Evolutionary conservation across 2,329 filamentous ascomycete species (phyloP).

Genomic region (Ascosphaera pollenicola): DNA sequence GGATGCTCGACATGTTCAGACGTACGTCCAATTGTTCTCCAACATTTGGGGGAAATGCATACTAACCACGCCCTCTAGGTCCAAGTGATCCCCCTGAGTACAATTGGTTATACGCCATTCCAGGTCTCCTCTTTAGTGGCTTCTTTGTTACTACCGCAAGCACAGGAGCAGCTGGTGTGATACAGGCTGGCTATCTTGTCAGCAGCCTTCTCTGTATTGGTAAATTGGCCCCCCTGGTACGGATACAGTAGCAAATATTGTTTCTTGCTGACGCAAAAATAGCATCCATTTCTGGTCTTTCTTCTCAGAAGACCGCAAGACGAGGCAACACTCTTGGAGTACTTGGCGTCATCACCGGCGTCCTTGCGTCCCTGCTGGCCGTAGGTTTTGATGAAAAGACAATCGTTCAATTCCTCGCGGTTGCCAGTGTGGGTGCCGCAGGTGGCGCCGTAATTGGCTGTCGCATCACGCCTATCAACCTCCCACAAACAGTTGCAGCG

Average conservation of each 20-base stretch:
- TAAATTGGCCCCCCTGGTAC: slow-evolving; percentile 3
- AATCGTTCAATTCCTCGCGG: slow-evolving; percentile 53
- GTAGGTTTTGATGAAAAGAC: slow-evolving; percentile 63
- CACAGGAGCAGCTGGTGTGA: slow-evolving; percentile 62
- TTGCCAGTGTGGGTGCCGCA: slow-evolving; percentile 50
- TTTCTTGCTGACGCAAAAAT: slow-evolving; percentile 1
- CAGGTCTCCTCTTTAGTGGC: slow-evolving; percentile 54
- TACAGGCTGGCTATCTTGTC: slow-evolving; percentile 71
- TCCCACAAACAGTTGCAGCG: slow-evolving; percentile 75
- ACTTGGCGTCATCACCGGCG: slow-evolving; percentile 61
- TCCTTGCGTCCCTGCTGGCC: slow-evolving; percentile 60
- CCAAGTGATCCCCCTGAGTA: slow-evolving; percentile 76
- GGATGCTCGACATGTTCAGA: slow-evolving; percentile 86
- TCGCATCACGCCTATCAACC: slow-evolving; percentile 66
- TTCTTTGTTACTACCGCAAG: slow-evolving; percentile 61
- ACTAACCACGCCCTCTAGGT: slow-evolving; percentile 26
- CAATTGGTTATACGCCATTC: slow-evolving; percentile 65
- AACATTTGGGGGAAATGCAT: slow-evolving; percentile 5
- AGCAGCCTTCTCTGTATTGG: slow-evolving; percentile 70
- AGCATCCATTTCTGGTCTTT: slow-evolving; percentile 53
- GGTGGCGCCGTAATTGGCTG: slow-evolving; percentile 57
- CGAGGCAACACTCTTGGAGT: slow-evolving; percentile 75
- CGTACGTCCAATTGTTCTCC: slow-evolving; percentile 21
- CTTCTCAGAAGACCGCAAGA: slow-evolving; percentile 61
- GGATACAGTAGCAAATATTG: neutral